Conservation (phyloP, 768 basidiomycete species). For the Scleroderma citrinum region DNA sequence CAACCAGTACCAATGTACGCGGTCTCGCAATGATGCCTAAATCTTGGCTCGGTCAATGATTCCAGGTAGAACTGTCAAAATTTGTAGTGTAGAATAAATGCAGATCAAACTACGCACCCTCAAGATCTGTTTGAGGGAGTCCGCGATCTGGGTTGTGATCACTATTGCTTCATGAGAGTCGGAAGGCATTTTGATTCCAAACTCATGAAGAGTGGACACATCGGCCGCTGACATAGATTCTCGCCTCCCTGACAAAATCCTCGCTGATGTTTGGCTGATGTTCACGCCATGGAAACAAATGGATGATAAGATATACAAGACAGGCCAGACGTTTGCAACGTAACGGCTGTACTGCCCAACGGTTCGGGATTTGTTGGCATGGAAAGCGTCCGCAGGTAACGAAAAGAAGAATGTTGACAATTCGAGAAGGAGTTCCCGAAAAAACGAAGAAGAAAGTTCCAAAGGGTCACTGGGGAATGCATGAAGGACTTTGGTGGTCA, state of each 20-base stretch:
- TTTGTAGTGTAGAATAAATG: background rate
- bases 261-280: background rate
- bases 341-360: background rate
- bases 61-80: background rate
- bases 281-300: background rate
- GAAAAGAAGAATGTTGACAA: too few relatives aligned
- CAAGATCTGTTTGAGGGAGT: background rate
- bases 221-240: background rate
- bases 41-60: background rate
- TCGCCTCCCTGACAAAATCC: too few relatives aligned
- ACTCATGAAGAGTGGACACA: background rate
- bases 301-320: background rate
- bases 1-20: too few relatives aligned
- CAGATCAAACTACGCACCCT: background rate
- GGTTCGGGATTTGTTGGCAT: too few relatives aligned
- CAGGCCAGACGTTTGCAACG: background rate
- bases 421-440: too few relatives aligned
- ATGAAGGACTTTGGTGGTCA: too few relatives aligned
- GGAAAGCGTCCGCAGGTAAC: too few relatives aligned
- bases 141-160: background rate
- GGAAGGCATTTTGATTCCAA: background rate
- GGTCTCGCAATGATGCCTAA: background rate
- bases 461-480: too few relatives aligned
- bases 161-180: background rate
- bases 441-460: too few relatives aligned